phyloP scores from a whole-genome alignment of 257 asterid species.

The Lithospermum erythrorhizon region DNA sequence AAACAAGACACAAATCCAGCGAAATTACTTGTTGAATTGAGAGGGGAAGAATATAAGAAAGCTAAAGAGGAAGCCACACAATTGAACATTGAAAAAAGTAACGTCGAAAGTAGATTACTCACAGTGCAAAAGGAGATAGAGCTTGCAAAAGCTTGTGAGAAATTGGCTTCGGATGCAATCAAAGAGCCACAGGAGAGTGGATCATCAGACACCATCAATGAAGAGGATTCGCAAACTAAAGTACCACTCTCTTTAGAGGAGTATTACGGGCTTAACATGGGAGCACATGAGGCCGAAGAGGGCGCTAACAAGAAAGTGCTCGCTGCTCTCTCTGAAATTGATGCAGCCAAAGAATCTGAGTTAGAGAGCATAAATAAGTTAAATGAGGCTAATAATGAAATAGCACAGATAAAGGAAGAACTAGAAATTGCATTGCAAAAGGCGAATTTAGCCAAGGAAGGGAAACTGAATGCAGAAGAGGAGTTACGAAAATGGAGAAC shows the following conservation, averaged over 20 bases:
- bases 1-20: too few relatives aligned
- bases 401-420: slow-evolving; percentile 40
- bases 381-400: slow-evolving; percentile 51
- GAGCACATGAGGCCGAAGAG: slow-evolving; percentile 54
- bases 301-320: background rate
- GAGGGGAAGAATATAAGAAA: slow-evolving; percentile 27
- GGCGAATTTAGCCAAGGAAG: slow-evolving; percentile 71
- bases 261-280: slow-evolving; percentile 81
- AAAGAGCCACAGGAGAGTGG: background rate
- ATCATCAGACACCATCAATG: slow-evolving; percentile 16
- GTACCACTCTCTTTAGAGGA: slow-evolving; percentile 67
- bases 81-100: slow-evolving; percentile 53
- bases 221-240: slow-evolving; percentile 39
- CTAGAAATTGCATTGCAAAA: slow-evolving; percentile 48
- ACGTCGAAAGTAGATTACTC: slow-evolving; percentile 48
- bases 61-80: slow-evolving; percentile 43
- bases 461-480: slow-evolving; percentile 69
- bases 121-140: slow-evolving; percentile 87
- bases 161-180: slow-evolving; percentile 53
- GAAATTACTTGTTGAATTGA: background rate
- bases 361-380: slow-evolving; percentile 50
- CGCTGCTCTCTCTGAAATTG: background rate
- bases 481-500: slow-evolving; percentile 84
- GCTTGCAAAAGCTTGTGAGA: slow-evolving; percentile 87
- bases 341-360: slow-evolving; percentile 51